phyloP scores from a whole-genome alignment of 495 filamentous ascomycete species.

The Hyaloscypha finlandica region DNA sequence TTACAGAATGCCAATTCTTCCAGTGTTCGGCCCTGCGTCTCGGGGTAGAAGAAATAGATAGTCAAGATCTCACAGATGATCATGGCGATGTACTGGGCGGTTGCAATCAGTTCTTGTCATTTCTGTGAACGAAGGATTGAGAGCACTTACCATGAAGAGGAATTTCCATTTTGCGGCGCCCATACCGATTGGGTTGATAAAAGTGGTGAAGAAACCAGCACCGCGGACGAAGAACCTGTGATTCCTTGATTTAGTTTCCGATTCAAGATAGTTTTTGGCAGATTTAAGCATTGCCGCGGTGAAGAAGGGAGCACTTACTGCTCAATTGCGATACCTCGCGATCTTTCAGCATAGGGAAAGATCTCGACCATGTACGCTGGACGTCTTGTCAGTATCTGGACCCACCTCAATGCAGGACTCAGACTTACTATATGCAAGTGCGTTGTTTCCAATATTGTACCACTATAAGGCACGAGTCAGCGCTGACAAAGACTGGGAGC shows the following conservation, averaged over 20 bases:
- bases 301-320: constrained; percentile 35
- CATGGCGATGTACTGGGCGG: not conserved
- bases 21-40: constrained; percentile 62
- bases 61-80: constrained; percentile 47
- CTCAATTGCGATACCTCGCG: constrained; percentile 62
- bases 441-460: constrained; percentile 64
- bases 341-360: constrained; percentile 62
- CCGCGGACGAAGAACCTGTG: constrained; percentile 51
- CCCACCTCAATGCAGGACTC: constrained; percentile 19
- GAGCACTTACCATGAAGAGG: not conserved
- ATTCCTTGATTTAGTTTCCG: not conserved
- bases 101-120: no score
- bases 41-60: constrained; percentile 66
- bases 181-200: constrained; percentile 53
- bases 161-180: not conserved
- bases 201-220: constrained; percentile 49
- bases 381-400: not conserved
- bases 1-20: constrained; percentile 67
- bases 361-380: constrained; percentile 63
- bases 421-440: constrained; percentile 52
- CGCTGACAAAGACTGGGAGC: not conserved
- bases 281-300: not conserved
- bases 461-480: not conserved
- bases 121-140: no score
- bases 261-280: not conserved